Conservation (phyloP, 164 flowering plant genomes). For the Tetracentron sinense region DNA sequence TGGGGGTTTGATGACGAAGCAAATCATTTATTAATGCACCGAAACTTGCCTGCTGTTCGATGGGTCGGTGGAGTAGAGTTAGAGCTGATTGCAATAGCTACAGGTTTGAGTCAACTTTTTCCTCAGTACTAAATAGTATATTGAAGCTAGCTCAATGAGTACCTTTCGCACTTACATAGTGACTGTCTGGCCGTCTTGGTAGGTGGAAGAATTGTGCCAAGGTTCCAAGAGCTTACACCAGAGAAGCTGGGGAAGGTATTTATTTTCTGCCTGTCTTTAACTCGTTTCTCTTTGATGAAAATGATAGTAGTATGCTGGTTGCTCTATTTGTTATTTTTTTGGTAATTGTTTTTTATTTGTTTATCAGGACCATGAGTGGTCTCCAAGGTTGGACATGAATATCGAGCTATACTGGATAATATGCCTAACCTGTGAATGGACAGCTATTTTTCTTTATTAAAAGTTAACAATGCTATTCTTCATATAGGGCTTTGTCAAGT, state of each 20-base stretch:
- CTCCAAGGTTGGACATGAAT: too few species aligned
- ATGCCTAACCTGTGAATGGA: too few species aligned
- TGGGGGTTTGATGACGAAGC: conserved; percentile 99
- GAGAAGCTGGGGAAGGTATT: conserved; percentile 87
- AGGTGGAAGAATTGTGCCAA: conserved; percentile 99
- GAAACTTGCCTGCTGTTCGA: conserved; percentile 93
- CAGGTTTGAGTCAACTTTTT: conserved; percentile 48
- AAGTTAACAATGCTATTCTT: too few species aligned
- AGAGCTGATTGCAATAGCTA: conserved; percentile 95
- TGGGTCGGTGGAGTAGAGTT: conserved; percentile 99
- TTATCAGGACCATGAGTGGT: not conserved
- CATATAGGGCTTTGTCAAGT: too few species aligned
- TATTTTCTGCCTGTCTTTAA: not conserved
- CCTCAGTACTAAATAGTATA: not conserved
- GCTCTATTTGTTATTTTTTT: not conserved
- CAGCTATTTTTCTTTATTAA: too few species aligned
- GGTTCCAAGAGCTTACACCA: conserved; percentile 93
- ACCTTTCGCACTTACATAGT: not conserved
- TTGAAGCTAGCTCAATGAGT: not conserved
- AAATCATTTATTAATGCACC: conserved; percentile 86
- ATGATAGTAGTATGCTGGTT: not conserved
- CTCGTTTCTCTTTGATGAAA: too few species aligned
- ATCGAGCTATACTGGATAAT: too few species aligned
- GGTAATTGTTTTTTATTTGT: not conserved
- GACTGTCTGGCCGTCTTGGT: conserved; percentile 6